Evolutionary conservation across 306 rosid species (phyloP).

Genomic region (Vachellia pachyceras): DNA sequence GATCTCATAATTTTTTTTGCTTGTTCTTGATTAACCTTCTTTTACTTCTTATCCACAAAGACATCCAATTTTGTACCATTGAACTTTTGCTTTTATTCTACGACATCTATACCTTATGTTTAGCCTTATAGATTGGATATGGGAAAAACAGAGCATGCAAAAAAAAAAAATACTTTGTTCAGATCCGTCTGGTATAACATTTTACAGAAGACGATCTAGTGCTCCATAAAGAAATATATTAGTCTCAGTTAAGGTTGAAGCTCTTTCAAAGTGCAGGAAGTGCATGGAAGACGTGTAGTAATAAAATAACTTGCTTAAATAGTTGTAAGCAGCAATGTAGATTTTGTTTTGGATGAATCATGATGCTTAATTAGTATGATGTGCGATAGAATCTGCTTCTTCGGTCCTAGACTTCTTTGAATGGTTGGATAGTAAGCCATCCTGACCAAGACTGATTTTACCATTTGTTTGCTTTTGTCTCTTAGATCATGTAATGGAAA

Average conservation of each 20-base stretch:
- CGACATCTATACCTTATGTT: neutral
- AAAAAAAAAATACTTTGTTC: no score
- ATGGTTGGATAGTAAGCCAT: neutral
- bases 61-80: neutral
- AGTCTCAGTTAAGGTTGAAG: neutral
- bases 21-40: neutral
- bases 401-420: neutral
- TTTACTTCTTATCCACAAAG: conserved; percentile 6
- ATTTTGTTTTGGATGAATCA: neutral
- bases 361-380: neutral
- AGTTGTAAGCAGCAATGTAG: neutral
- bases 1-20: conserved; percentile 6
- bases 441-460: neutral
- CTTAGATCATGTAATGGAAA: neutral
- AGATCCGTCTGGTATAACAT: neutral
- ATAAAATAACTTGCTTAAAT: neutral
- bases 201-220: neutral
- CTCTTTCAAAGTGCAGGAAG: neutral
- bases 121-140: neutral
- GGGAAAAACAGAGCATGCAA: neutral
- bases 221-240: neutral
- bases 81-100: neutral
- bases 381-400: neutral
- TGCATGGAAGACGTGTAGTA: neutral
- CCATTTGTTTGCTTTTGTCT: neutral